These are phyloP conservation scores for Globisporangium rhizosaccharum DNA, from an alignment of 352 stramenopile genomes.

Conservation along the genomic window DNA sequence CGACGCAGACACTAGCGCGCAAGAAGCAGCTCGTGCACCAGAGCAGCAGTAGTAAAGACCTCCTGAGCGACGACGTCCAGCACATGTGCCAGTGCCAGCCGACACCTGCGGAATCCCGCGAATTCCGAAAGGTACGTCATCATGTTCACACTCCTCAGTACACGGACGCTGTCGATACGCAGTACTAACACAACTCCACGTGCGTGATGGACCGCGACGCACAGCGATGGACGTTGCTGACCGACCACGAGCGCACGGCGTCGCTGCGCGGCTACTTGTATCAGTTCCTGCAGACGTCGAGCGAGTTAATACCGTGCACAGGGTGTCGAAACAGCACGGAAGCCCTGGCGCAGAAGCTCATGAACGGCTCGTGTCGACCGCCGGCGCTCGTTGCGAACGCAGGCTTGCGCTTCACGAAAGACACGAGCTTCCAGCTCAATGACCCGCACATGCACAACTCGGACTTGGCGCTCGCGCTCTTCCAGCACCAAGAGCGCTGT, in stretches of 20 bases:
- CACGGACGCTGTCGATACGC: too few relatives aligned
- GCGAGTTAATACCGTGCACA: conserved; percentile 66
- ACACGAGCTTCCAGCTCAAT: conserved; percentile 59
- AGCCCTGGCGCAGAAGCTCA: conserved; percentile 64
- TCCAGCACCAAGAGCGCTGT: conserved; percentile 75
- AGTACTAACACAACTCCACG: neutral
- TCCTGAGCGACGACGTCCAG: conserved; percentile 5
- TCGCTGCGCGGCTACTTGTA: conserved; percentile 57
- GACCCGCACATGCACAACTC: conserved; percentile 59
- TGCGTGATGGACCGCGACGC: neutral
- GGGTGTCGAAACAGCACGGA: conserved; percentile 79
- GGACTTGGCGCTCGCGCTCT: conserved; percentile 65
- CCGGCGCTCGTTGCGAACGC: conserved; percentile 46
- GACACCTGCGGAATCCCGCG: conserved; percentile 60
- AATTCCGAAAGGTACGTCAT: conserved; percentile 65
- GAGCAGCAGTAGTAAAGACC: conserved; percentile 9
- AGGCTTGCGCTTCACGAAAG: conserved; percentile 52
- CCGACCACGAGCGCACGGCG: conserved; percentile 59
- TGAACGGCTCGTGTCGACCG: conserved; percentile 26
- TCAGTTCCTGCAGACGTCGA: conserved; percentile 71
- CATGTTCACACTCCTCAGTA: neutral
- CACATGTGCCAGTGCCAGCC: conserved; percentile 56
- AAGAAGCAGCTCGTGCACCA: conserved; percentile 12
- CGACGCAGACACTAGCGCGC: conserved; percentile 2
- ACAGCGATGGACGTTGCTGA: conserved; percentile 77